Base-by-base conservation (phyloP, 305 asterid genomes). In the Ajuga reptans region DNA sequence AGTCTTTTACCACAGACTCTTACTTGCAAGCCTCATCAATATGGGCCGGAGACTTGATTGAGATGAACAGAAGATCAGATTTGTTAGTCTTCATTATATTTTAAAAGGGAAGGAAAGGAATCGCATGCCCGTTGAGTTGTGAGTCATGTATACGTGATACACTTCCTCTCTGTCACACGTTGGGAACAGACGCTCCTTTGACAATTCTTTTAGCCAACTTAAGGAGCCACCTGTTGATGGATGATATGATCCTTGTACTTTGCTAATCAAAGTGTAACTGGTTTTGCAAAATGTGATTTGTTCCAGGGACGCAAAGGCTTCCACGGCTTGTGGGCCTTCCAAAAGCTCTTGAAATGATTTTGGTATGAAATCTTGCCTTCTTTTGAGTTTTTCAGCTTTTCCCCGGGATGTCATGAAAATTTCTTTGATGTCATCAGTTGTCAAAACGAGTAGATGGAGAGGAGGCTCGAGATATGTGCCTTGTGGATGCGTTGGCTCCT, bases 261-360 rank as follows among this genome's bases (percentile, higher is more conserved):
- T 71, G 29, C 65, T 49, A 57, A 71, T 64, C 69, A 55, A 62
- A 9, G 33, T 55, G 54, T 59, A 27, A 31, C 41, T 46, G 52
- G 56, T 73, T 64, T 61, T 57, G 27, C 15, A 59, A 36, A n/a
- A 3, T 45, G 45, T 54, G 46, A 45, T 53, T 76, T 66, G 43
- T 69, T 68, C 46, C 69, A 84, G 92, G 93, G 33, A 86, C 93
- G 0, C 93, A 87, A 54, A 79, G 90, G 73, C 90, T 87, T 77
- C 93, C 93, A 50, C 77, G 93, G 67, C 84, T 87, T 55, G 87
- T 87, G 56, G 90, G 93, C 66, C 81, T 85, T 64, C 70, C 78
- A 0, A 79, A 75, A 60, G 86, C 84, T 72, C 81, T 87, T 61
- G 87, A 84, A 70, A 82, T 86, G 87, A 82, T 84, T 57, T 69